A percentile compares a stretch with the other conserved stretches of the same genome.
Evolutionary conservation across 2,329 filamentous ascomycete genomes (phyloP).

Genomic region (Aureobasidium lini): DNA sequence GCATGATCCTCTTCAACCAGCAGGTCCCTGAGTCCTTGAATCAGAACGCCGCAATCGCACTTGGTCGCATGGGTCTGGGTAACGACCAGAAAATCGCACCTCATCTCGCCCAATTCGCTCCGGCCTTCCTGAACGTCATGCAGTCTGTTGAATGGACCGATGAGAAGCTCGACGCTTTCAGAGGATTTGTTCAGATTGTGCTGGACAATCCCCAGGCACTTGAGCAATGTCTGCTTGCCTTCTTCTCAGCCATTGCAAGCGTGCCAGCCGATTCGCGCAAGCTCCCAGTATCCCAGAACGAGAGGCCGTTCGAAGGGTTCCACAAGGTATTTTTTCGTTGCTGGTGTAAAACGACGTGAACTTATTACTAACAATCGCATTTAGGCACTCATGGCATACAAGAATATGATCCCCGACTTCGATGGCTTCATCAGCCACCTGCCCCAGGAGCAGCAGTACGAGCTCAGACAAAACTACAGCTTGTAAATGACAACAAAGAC

Average conservation of each 20-base stretch:
- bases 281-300: slow-evolving; percentile 52
- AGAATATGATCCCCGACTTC: slow-evolving; percentile 48
- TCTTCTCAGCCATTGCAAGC: slow-evolving; percentile 75
- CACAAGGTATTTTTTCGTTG: slow-evolving; percentile 50
- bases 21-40: slow-evolving; percentile 78
- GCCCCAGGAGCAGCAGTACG: slow-evolving; percentile 35
- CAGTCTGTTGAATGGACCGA: slow-evolving; percentile 78
- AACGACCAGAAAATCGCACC: slow-evolving; percentile 71
- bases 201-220: slow-evolving; percentile 84
- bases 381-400: slow-evolving; percentile 45
- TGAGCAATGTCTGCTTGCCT: slow-evolving; percentile 74
- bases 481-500: slow-evolving; percentile 25
- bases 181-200: slow-evolving; percentile 81
- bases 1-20: slow-evolving; percentile 76
- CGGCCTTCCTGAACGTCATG: slow-evolving; percentile 75
- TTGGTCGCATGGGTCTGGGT: slow-evolving; percentile 77
- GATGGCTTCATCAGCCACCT: slow-evolving; percentile 43
- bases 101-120: slow-evolving; percentile 70
- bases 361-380: not conserved
- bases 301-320: slow-evolving; percentile 61
- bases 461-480: slow-evolving; percentile 36
- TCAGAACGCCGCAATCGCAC: slow-evolving; percentile 89
- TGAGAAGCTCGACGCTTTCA: slow-evolving; percentile 89
- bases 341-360: not conserved
- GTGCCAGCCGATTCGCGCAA: slow-evolving; percentile 43